phyloP scores from a whole-genome alignment of 371 early-diverging fungal genomes.

The Mortierella sp. region DNA sequence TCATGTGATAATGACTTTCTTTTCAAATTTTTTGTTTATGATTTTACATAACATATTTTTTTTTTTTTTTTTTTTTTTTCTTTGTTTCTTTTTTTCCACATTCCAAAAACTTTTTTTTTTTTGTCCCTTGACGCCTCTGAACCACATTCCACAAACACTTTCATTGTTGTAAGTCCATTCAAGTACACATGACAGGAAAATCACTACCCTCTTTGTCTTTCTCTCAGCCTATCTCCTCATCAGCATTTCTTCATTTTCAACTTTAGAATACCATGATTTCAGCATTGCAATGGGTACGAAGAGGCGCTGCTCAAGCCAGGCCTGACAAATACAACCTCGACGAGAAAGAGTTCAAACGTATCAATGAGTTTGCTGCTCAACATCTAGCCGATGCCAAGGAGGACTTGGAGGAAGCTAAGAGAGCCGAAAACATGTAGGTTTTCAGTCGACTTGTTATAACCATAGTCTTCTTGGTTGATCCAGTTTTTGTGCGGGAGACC shows the following conservation, averaged over 20 bases:
- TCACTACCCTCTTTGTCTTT: background rate
- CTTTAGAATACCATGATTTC: conserved; percentile 74
- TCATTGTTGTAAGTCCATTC: conserved; percentile 2
- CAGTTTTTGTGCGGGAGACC: background rate
- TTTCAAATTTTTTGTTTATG: conserved; percentile 1
- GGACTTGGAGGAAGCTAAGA: conserved; percentile 72
- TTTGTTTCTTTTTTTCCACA: background rate
- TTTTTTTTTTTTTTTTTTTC: conserved; percentile 15
- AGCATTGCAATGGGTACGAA: conserved; percentile 87
- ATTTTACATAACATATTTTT: background rate
- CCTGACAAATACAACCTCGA: conserved; percentile 85
- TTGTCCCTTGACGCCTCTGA: conserved; percentile 2
- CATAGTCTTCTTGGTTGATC: too few species aligned
- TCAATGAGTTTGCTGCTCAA: conserved; percentile 76
- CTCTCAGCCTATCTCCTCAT: background rate
- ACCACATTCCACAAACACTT: background rate
- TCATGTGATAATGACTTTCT: conserved; percentile 4
- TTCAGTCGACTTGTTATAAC: too few species aligned
- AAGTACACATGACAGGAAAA: background rate
- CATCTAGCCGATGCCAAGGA: conserved; percentile 81
- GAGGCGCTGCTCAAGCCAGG: conserved; percentile 85
- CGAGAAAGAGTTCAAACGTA: conserved; percentile 88
- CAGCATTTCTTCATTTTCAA: background rate
- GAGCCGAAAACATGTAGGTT: conserved; percentile 40
- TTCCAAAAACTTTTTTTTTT: conserved; percentile 7